Evolutionary conservation across 805 yeast genomes (phyloP), one percentile per base, ranked within the genome.

Genomic region (Sungouiozyma intestinalis): DNA sequence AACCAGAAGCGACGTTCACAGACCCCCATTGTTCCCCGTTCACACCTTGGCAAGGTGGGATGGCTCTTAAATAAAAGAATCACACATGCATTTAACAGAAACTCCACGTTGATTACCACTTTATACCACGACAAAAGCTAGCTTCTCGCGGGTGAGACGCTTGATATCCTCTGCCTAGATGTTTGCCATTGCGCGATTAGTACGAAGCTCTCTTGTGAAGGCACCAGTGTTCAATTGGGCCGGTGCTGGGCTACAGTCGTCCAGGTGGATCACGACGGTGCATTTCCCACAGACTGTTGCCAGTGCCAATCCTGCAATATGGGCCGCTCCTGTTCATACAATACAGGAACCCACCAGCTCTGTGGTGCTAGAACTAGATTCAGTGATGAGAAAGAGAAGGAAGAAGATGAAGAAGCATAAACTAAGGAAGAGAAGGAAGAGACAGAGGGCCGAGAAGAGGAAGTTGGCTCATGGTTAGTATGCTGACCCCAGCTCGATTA

Each of bases 381-480:
- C 87, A 11, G 94, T 84, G 31, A 66, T 80, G 63, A 75, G 92
- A 63, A 84, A 84, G 60, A 79, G 98, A 69, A 77, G 85, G 66
- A 77, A 85, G 63, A 90, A 87, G 74, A 92, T 92, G 97, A 92
- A 90, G 77, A 85, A 88, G 62, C 98, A 92, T 67, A 92, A 92
- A 72, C 73, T 86, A 63, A 83, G 92, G 71, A 92, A 92, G 81
- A 84, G 97, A 76, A 83, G 97, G 77, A 87, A 80, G 76, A 85
- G 80, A 37, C 94, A 88, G 65, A 76, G 94, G 64, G 82, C 92
- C 14, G 69, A 81, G 60, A 81, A 75, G 74, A 78, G 78, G 63
- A 81, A 81, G 63, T 66, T 78, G 53, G 79, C 81, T 6, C 64
- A 57, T 47, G 63, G 64, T 48, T 58, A 58, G 38, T 57, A 48